Base-by-base conservation (phyloP, 2,329 filamentous ascomycete species). In the Fusarium sacchari region DNA sequence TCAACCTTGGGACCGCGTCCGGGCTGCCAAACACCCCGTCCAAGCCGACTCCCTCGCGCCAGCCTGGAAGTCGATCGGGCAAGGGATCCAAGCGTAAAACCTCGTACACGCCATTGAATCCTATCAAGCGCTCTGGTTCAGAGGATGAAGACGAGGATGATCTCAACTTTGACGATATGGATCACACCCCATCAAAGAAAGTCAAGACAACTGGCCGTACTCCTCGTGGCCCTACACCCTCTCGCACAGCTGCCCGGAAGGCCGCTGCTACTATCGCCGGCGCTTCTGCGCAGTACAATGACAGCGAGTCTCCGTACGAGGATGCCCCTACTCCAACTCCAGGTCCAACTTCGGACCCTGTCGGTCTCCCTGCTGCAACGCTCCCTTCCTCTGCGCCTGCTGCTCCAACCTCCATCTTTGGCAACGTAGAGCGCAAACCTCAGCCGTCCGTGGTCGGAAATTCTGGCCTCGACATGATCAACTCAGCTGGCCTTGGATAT, bases 121-220 rank as follows among this genome's bases (percentile, higher is more conserved):
- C n/a, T 26, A 78, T 80, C 70, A 82, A 81, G 72, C 73, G 76
- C 40, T 69, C 74, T 18, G 65, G 72, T 55, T 74, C 76, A 24
- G 74, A 80, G 39, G 76, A 79, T 26, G 71, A 79, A 40, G 76
- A 78, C 15, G 79, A 81, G 7, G 76, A 75, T 4, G 77, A 80
- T 3, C 67, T 78, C 37, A 76, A 77, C 69, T 81, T 77, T 58
- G 79, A 81, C 37, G 80, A 78, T 8, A 72, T 79, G 64, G 78
- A 83, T 30, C 78, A 81, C 30, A 84, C 83, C 4, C 82, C 82
- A 5, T 82, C 81, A 28, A 85, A 84, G 79, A 77, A 79, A 11
- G 46, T 69, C 17, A 81, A 79, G 74, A 76, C 72, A 9, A 73
- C 71, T 6, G 74, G 68, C 28, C 71, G 64, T 14, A 53, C 47